These are phyloP conservation scores for Hordeum pubiflorum DNA, from an alignment of 202 grass and related monocot species.

Conservation along the genomic window DNA sequence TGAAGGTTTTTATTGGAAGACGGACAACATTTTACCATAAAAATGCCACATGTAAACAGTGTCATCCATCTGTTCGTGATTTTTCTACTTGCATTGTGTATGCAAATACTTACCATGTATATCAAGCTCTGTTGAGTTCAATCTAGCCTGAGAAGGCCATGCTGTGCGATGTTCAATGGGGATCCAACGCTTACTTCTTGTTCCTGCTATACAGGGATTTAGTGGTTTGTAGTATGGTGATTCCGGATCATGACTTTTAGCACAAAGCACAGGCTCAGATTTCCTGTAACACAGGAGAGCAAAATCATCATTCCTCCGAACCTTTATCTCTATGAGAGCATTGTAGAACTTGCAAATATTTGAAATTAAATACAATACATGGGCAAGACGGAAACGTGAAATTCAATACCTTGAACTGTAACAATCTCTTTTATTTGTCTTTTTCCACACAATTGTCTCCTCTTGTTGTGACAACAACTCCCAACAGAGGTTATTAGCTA, in stretches of 20 bases:
- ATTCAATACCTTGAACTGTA: slow-evolving; percentile 65
- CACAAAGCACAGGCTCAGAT: slow-evolving; percentile 63
- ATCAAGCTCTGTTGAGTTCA: slow-evolving; percentile 82
- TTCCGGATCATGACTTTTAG: slow-evolving; percentile 68
- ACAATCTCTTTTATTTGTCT: slow-evolving; percentile 68
- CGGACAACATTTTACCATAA: slow-evolving; percentile 17
- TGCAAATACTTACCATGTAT: slow-evolving; percentile 59
- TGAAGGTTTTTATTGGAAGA: neutral
- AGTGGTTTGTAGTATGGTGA: slow-evolving; percentile 77
- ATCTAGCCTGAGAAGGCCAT: slow-evolving; percentile 74
- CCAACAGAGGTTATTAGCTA: slow-evolving; percentile 79
- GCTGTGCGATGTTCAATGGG: slow-evolving; percentile 69
- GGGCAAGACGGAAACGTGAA: neutral
- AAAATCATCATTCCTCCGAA: slow-evolving; percentile 12
- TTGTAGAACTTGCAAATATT: neutral
- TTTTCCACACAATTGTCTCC: slow-evolving; percentile 98
- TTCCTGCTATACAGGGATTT: slow-evolving; percentile 90
- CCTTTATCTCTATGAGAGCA: neutral
- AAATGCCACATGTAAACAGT: neutral
- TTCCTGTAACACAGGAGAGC: slow-evolving; percentile 50
- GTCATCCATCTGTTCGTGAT: neutral
- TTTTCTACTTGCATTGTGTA: neutral
- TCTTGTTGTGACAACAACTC: slow-evolving; percentile 97
- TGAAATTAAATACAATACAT: neutral
- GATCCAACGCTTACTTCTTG: slow-evolving; percentile 77